phyloP scores from a whole-genome alignment of 2,329 filamentous ascomycete species.

The Neonectria coccinea region DNA sequence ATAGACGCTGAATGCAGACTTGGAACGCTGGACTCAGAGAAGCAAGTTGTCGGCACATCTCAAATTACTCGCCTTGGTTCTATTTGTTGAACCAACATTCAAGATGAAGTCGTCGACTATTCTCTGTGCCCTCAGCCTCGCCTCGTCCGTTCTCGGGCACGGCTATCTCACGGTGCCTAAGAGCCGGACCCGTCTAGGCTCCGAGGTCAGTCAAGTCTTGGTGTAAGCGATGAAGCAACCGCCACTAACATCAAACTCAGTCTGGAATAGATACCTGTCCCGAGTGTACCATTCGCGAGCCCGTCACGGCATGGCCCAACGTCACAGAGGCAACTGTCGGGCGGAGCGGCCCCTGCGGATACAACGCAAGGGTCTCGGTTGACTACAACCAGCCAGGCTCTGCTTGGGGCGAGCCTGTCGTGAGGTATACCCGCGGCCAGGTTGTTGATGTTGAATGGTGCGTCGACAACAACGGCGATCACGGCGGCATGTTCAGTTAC shows the following conservation, averaged over 20 bases:
- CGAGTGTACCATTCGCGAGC: slow-evolving; percentile 66
- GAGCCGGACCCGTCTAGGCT: too few species aligned
- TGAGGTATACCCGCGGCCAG: slow-evolving; percentile 59
- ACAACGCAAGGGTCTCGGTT: slow-evolving; percentile 63
- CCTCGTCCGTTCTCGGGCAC: too few species aligned
- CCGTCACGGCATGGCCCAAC: slow-evolving; percentile 63
- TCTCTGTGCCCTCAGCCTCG: too few species aligned
- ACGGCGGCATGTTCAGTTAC: slow-evolving; percentile 68
- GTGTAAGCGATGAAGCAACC: too few species aligned
- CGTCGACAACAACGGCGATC: slow-evolving; percentile 67
- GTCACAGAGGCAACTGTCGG: slow-evolving; percentile 59
- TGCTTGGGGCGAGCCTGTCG: slow-evolving; percentile 59
- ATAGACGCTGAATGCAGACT: too few species aligned
- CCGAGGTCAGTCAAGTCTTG: too few species aligned
- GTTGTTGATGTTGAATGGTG: slow-evolving; percentile 65
- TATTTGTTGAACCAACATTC: too few species aligned
- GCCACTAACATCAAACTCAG: slow-evolving; percentile 28
- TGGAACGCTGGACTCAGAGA: too few species aligned
- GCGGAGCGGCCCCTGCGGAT: slow-evolving; percentile 64
- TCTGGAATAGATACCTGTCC: slow-evolving; percentile 63
- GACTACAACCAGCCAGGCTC: slow-evolving; percentile 63
- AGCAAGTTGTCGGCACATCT: too few species aligned
- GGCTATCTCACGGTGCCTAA: too few species aligned
- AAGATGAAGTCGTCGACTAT: too few species aligned
- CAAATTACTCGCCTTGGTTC: too few species aligned